Evolutionary conservation across 2,329 filamentous ascomycete species (phyloP), one percentile per base, ranked within the genome.

Genomic region (Ampelomyces quisqualis): DNA sequence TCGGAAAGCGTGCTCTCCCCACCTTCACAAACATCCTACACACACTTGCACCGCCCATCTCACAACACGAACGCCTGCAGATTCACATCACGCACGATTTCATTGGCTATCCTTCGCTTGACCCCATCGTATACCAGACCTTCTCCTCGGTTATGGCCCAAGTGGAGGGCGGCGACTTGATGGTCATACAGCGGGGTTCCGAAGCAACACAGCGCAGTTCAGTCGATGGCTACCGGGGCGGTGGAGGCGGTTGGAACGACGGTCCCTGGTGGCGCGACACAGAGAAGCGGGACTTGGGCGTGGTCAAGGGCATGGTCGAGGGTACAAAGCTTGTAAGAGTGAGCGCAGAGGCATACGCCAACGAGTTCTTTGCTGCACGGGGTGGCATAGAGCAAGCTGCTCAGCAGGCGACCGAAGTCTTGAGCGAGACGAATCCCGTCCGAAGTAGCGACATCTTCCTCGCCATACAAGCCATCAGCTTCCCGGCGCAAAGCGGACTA

Each of bases 121-220:
- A 97, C 65, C 90, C 91, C 13, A 79, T 96, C 39, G 88, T 97
- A 58, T 89, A 97, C 71, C 80, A 80, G 43, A 90, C 93, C 50
- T 98, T 98, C 73, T 86, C 86, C 40, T 85, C 90, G 38, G 90
- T 98, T 60, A 98, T 98, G 93, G 81, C 90, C n/a, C 93, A 98
- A 72, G 93, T 98, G 31, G 93, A 98, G 71, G 93, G 93, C 51
- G 93, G 93, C 40, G 93, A 97, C 60, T 77, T 98, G 13, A 78
- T 97, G 38, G 93, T 98, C 40, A 83, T 97, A 46, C 93, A 98
- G 71, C 87, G 90, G 24, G 93, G 93, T 14, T 86, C 89, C 47
- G 93, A 97, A 70, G 88, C 84, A 34, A 80, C 84, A 32, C 82
- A 81, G 20, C 83, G 83, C 31, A 80, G 78, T 28, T 81, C 82